phyloP scores from a whole-genome alignment of 1,139 yeast species.

The Saccharomyces pastorianus region DNA sequence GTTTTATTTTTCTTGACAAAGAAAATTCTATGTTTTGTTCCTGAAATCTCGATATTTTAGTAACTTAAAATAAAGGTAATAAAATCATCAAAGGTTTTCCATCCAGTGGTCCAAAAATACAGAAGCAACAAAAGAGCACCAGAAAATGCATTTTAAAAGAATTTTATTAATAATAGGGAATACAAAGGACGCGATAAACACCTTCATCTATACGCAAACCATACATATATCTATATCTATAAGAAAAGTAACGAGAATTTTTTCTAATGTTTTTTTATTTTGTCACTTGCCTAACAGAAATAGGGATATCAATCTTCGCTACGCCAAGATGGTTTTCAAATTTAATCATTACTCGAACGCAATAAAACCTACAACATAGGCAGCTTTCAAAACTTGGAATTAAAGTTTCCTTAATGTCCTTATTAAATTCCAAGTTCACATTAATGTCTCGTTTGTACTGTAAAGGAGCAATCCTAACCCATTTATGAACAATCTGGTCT shows the following conservation, averaged over 20 bases:
- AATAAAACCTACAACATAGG: constrained; percentile 42
- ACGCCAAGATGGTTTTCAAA: constrained; percentile 22
- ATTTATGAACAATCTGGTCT: constrained; percentile 11
- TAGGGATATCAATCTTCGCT: constrained; percentile 28
- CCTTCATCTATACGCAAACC: not conserved
- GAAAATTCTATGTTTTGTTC: not conserved
- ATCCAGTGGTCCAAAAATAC: not conserved
- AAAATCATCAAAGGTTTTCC: not conserved
- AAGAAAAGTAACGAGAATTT: not conserved
- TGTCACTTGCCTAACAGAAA: constrained; percentile 12
- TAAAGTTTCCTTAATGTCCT: constrained; percentile 33
- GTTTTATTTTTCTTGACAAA: not conserved
- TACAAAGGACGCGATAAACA: not conserved
- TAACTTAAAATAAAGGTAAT: not conserved
- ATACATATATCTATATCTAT: not conserved
- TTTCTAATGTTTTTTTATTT: not conserved
- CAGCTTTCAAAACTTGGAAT: constrained; percentile 51
- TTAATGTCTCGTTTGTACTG: constrained; percentile 14
- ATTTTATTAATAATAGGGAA: not conserved
- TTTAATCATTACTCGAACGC: constrained; percentile 27
- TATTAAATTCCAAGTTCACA: constrained; percentile 20
- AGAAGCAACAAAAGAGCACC: not conserved
- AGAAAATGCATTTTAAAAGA: not conserved
- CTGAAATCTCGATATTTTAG: not conserved
- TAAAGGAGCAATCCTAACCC: constrained; percentile 11